Conservation (phyloP, 148 eudicot species). For the Camellia granthamiana region DNA sequence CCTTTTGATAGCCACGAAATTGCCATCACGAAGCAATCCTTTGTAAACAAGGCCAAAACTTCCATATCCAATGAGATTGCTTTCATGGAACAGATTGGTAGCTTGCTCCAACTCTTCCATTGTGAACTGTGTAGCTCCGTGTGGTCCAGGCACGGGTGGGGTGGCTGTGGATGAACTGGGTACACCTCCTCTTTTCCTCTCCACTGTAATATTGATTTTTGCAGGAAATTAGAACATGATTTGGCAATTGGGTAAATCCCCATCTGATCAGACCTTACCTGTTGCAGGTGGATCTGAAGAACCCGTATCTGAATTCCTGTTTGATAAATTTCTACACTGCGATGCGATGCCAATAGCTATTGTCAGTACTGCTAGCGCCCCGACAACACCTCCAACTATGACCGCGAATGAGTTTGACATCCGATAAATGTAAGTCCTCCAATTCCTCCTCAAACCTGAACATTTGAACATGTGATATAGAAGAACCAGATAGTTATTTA, state of each 20-base stretch:
- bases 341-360: slow-evolving; percentile 14
- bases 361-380: slow-evolving; percentile 25
- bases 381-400: slow-evolving; percentile 37
- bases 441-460: slow-evolving; percentile 22
- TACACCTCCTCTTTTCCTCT: slow-evolving; percentile 26
- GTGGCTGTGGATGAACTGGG: slow-evolving; percentile 14
- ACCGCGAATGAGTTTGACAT: slow-evolving; percentile 36
- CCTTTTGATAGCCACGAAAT: slow-evolving; percentile 45
- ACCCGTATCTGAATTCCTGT: slow-evolving; percentile 43
- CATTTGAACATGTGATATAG: slow-evolving; percentile 26
- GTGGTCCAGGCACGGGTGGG: slow-evolving; percentile 23
- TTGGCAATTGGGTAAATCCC: neutral
- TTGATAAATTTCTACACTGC: slow-evolving; percentile 16
- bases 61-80: slow-evolving; percentile 43
- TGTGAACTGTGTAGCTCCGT: slow-evolving; percentile 30
- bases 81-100: slow-evolving; percentile 33
- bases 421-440: slow-evolving; percentile 2
- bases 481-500: neutral
- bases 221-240: neutral
- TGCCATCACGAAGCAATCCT: slow-evolving; percentile 47
- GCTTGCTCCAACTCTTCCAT: slow-evolving; percentile 47
- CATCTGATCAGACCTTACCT: slow-evolving; percentile 28
- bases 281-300: slow-evolving; percentile 50
- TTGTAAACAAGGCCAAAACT: slow-evolving; percentile 44
- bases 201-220: slow-evolving; percentile 28